Evolutionary conservation across 805 yeast species (phyloP).

Genomic region (Teunomyces stri): DNA sequence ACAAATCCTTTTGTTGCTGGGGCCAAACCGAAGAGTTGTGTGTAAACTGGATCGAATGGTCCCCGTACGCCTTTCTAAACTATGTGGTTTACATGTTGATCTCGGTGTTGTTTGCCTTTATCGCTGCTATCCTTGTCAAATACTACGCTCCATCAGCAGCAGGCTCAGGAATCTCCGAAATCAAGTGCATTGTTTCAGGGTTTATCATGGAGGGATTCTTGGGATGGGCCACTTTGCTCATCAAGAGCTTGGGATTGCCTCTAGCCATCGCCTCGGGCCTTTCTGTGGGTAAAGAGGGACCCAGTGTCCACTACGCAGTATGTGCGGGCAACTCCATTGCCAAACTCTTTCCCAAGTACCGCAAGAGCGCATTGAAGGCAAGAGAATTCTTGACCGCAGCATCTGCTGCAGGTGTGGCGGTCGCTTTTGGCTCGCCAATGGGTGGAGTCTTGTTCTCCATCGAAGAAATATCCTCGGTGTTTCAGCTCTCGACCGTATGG

Average conservation of each 20-base stretch:
- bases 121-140: slow-evolving; percentile 69
- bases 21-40: slow-evolving; percentile 53
- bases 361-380: slow-evolving; percentile 43
- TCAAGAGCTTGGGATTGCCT: slow-evolving; percentile 82
- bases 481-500: slow-evolving; percentile 81
- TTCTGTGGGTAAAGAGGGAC: slow-evolving; percentile 97
- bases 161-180: slow-evolving; percentile 96
- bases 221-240: slow-evolving; percentile 64
- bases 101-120: slow-evolving; percentile 59
- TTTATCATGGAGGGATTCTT: slow-evolving; percentile 77
- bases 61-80: slow-evolving; percentile 39
- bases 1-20: slow-evolving; percentile 80
- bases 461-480: slow-evolving; percentile 81
- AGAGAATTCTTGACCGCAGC: slow-evolving; percentile 80
- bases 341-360: slow-evolving; percentile 45
- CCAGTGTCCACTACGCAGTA: slow-evolving; percentile 95
- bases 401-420: slow-evolving; percentile 98
- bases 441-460: slow-evolving; percentile 93
- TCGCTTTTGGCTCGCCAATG: slow-evolving; percentile 95
- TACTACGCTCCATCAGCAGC: slow-evolving; percentile 85
- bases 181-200: slow-evolving; percentile 91
- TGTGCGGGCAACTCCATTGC: slow-evolving; percentile 89
- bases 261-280: slow-evolving; percentile 90
- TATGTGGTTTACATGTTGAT: slow-evolving; percentile 59
- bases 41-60: slow-evolving; percentile 69